phyloP scores from a whole-genome alignment of 495 filamentous ascomycete species.

The Penicillium paradoxum region DNA sequence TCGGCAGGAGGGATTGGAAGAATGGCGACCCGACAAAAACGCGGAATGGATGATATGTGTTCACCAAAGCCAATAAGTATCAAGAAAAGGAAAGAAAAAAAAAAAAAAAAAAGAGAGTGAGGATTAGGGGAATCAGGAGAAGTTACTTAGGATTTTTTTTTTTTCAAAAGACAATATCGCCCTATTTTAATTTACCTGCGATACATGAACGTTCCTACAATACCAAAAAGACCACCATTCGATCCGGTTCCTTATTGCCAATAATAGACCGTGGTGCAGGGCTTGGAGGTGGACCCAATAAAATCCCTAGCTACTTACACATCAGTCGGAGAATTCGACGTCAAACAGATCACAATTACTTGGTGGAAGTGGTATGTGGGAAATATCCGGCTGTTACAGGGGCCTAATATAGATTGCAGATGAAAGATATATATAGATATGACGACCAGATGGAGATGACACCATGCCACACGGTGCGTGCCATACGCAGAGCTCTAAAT shows the following conservation, averaged over 20 bases:
- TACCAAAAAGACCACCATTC: neutral
- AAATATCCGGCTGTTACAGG: neutral
- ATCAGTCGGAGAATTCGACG: neutral
- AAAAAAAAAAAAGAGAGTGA: neutral
- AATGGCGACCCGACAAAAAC: conserved; percentile 18
- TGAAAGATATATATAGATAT: too few relatives aligned
- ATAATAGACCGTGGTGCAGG: conserved; percentile 8
- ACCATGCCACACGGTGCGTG: too few relatives aligned
- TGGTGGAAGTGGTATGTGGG: too few relatives aligned
- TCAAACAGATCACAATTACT: neutral
- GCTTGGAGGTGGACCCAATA: conserved; percentile 8
- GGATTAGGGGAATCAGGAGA: neutral
- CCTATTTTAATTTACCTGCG: neutral
- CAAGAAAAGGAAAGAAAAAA: conserved; percentile 1
- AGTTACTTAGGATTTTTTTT: conserved; percentile 1
- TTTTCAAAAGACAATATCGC: neutral
- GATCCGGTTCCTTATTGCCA: conserved; percentile 1
- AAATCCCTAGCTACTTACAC: too few relatives aligned
- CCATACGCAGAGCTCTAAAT: too few relatives aligned
- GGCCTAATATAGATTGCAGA: neutral
- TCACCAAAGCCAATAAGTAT: neutral
- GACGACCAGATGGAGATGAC: too few relatives aligned
- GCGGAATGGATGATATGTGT: conserved; percentile 1
- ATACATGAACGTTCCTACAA: neutral
- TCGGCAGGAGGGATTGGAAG: conserved; percentile 42